These are phyloP conservation scores for Pseudoneurospora amorphoporcata DNA, from an alignment of 495 filamentous ascomycete species.

Conservation along the genomic window DNA sequence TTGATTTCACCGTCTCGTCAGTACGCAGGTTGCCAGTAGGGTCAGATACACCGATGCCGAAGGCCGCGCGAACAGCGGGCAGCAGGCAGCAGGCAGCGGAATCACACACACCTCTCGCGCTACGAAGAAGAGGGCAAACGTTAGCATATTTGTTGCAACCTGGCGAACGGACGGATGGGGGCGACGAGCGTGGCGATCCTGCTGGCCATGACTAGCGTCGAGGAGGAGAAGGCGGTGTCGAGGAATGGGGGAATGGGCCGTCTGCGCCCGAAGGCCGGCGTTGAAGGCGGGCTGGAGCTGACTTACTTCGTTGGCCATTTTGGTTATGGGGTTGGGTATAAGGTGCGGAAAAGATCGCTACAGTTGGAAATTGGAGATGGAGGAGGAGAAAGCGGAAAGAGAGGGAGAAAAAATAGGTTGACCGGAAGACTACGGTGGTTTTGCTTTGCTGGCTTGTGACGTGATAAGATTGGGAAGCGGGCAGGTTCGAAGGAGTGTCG, in stretches of 20 bases:
- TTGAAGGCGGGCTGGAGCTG: slow-evolving; percentile 10
- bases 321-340: slow-evolving; percentile 19
- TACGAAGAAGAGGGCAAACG: slow-evolving; percentile 23
- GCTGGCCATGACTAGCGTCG: slow-evolving; percentile 16
- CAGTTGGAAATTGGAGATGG: not conserved
- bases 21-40: slow-evolving; percentile 5
- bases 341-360: slow-evolving; percentile 8
- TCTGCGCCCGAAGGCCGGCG: not conserved
- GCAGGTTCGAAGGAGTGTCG: slow-evolving; percentile 10
- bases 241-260: slow-evolving; percentile 21
- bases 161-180: not conserved
- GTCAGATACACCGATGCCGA: slow-evolving; percentile 1
- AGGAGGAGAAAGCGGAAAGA: slow-evolving; percentile 1
- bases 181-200: slow-evolving; percentile 13
- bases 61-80: not conserved
- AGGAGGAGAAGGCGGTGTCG: slow-evolving; percentile 17
- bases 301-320: slow-evolving; percentile 62
- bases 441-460: slow-evolving; percentile 27
- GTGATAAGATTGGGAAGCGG: slow-evolving; percentile 14
- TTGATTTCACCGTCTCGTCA: slow-evolving; percentile 21
- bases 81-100: not conserved
- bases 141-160: slow-evolving; percentile 28
- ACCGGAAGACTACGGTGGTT: slow-evolving; percentile 2
- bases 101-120: slow-evolving; percentile 71
- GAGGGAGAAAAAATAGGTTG: slow-evolving; percentile 4